Evolutionary conservation across 805 yeast genomes (phyloP), one percentile per base, ranked within the genome.

Genomic region (Kluyveromyces nonfermentans): DNA sequence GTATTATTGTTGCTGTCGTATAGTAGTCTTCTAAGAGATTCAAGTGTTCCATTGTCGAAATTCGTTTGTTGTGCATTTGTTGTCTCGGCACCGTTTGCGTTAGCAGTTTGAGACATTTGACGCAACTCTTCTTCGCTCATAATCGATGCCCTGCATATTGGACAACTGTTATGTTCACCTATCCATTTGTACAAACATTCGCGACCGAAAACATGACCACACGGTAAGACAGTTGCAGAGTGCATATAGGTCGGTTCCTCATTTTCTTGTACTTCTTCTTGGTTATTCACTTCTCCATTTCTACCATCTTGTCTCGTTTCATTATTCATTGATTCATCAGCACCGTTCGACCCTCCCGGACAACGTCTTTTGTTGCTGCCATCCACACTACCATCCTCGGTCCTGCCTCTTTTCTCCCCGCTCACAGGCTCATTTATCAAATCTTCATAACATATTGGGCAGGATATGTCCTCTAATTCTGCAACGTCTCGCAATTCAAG

Each of bases 141-240:
- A 47, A 82, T 67, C 17, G 72, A 67, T 15, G 69, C 69, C 46
- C 97, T 77, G 60, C 98, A 90, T 38, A 90, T 64, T 0, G 98
- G 98, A 60, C 97, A 89, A 2, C 86, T 77, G 25, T 77, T 73
- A 53, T 83, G 80, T 19, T 75, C 66, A 47, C 73, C 74, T 41
- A 90, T 74, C 98, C 98, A 90, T 53, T 82, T 85, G 46, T 71
- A 75, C 19, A 88, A 68, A 67, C 98, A 90, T n/a, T 77, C 74
- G 48, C 80, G 73, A 6, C 98, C 97, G 68, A 93, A 90, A 0
- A 79, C 58, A 57, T 90, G 98, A 7, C 78, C 78, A 62, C 98
- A 90, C 0, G 95, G 93, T 74, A 90, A 70, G 46, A 73, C 67
- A 1, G 84, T 70, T 0, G 96, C 83, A 4, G 72, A 61, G 59